Base-by-base conservation (phyloP, 768 basidiomycete genomes). In the Kwoniella dendrophila region DNA sequence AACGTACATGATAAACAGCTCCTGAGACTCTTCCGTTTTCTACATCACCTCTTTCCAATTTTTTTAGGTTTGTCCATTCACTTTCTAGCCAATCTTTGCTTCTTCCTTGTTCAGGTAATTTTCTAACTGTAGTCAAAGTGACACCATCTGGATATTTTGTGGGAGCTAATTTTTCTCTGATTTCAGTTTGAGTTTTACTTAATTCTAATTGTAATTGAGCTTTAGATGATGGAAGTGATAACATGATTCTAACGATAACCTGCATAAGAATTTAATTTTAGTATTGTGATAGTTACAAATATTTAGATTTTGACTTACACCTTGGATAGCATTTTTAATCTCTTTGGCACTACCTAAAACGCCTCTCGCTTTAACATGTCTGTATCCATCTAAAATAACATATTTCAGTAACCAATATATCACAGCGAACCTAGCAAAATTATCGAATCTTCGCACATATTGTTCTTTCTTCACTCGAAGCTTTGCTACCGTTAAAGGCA, bases 1-100 rank as follows among this genome's bases (percentile, higher is more conserved):
- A 4, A 62, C 73, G 66, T 47, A 78, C 77, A 69, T 78, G 77
- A 60, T 78, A 78, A 1, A 78, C 77, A 10, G 77, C 72, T 29
- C 77, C 77, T 48, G 69, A 71, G 12, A 78, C 76, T 49, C 76
- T 40, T 0, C 77, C 77, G 51, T 61, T 59, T 22, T 64, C 59
- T 16, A 77, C 73, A 63, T 77, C 73, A 5, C 65, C 66, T 56
- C 68, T 71, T 62, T 78, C 74, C 41, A 78, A 55, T 26, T 55
- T 56, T 58, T 76, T 72, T 57, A 77, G 41, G 60, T 64, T 67
- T 12, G 49, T 64, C 72, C 73, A 73, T 59, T 78, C 74, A 16
- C 67, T 55, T 45, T 74, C 63, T 20, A 78, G 48, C 77, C 77
- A 78, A 29, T 67, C 70, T 22, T 64, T 54, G 38, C 56, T 59